phyloP scores from a whole-genome alignment of 352 stramenopile genomes.

The Pythium rhizo-oryzae region DNA sequence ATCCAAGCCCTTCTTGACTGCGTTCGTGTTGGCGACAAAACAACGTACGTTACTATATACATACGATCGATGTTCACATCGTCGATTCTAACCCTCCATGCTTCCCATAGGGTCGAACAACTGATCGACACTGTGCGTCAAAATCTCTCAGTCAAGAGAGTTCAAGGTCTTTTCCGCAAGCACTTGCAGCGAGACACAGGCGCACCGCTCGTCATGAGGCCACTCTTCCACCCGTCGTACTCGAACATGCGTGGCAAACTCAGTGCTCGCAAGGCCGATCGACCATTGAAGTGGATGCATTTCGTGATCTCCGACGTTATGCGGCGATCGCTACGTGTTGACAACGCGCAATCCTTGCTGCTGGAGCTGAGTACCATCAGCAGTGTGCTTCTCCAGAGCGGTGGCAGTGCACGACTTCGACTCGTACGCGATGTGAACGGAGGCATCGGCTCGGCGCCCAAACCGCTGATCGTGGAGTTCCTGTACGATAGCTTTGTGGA shows the following conservation, averaged over 20 bases:
- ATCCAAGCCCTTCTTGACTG: conserved; percentile 63
- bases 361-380: conserved; percentile 54
- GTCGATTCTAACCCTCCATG: not conserved
- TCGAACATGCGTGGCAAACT: conserved; percentile 25
- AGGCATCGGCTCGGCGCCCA: conserved; percentile 57
- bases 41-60: conserved; percentile 36
- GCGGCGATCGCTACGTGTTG: conserved; percentile 37
- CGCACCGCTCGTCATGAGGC: conserved; percentile 71
- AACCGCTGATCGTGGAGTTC: conserved; percentile 67
- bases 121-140: conserved; percentile 72
- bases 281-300: conserved; percentile 60
- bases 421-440: conserved; percentile 39
- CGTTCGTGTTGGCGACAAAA: conserved; percentile 65
- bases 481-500: conserved; percentile 80
- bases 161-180: conserved; percentile 73
- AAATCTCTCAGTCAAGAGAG: conserved; percentile 67
- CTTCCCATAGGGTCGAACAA: conserved; percentile 44
- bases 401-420: not conserved
- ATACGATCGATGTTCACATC: too few relatives aligned
- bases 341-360: conserved; percentile 37
- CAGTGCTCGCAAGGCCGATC: conserved; percentile 42
- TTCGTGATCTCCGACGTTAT: conserved; percentile 67
- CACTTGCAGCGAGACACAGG: conserved; percentile 67
- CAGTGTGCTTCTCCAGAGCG: conserved; percentile 25
- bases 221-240: conserved; percentile 72